phyloP scores from a whole-genome alignment of 2,329 filamentous ascomycete species.

The Amauroascus niger region DNA sequence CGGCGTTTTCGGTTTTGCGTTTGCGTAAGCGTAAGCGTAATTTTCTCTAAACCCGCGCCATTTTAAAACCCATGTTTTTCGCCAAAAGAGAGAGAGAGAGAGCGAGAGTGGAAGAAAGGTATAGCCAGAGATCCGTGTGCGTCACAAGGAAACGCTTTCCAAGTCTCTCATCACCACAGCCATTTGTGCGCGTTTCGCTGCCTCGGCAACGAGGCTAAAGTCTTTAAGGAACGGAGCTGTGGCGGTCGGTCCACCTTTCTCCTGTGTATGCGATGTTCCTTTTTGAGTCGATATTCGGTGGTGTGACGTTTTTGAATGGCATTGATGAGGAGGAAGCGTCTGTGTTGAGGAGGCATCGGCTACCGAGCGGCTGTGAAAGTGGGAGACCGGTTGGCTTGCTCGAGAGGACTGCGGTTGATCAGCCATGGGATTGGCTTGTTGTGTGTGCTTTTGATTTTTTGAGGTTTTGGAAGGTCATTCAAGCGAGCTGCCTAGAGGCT shows the following conservation, averaged over 20 bases:
- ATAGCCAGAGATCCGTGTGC: no score
- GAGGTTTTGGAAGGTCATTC: not conserved
- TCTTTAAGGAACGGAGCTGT: conserved; percentile 62
- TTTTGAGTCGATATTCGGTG: not conserved
- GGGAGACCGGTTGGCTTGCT: not conserved
- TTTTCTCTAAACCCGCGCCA: no score
- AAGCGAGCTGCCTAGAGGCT: not conserved
- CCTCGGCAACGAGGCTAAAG: conserved; percentile 80
- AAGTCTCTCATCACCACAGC: conserved; percentile 80
- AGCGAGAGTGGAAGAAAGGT: no score
- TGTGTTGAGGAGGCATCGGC: not conserved
- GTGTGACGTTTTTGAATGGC: not conserved
- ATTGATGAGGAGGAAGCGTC: not conserved
- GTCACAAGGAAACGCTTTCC: conserved; percentile 36
- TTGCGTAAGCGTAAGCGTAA: no score
- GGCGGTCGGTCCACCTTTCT: conserved; percentile 19
- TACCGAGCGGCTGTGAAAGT: not conserved
- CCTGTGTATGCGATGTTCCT: not conserved
- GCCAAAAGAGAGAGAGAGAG: no score
- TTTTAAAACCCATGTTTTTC: no score
- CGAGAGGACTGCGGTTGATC: not conserved
- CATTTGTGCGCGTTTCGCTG: conserved; percentile 85
- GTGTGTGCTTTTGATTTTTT: not conserved
- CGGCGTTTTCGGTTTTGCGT: no score
- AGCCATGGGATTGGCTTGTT: not conserved